A percentile compares a stretch with the other conserved stretches of the same genome.
Evolutionary conservation across 192 early-diverging fungal species (phyloP).

Genomic region (Rhizophagus clarus): DNA sequence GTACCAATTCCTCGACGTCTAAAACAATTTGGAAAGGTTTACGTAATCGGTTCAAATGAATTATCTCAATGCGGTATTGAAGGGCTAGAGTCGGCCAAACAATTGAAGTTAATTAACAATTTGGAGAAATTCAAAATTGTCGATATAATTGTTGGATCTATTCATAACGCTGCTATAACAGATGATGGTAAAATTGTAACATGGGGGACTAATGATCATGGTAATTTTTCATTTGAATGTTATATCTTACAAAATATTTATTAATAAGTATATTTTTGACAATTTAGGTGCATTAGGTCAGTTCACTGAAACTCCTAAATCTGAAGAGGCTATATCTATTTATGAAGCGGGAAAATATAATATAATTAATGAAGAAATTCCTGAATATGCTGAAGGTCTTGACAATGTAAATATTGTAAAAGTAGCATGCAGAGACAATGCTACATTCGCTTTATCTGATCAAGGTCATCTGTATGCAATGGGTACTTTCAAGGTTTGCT

Average conservation of each 20-base stretch:
- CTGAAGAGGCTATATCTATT: too few species aligned
- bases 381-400: slow-evolving; percentile 68
- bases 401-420: slow-evolving; percentile 73
- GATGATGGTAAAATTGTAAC: slow-evolving; percentile 3
- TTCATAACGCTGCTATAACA: slow-evolving; percentile 13
- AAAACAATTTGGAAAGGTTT: too few species aligned
- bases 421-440: slow-evolving; percentile 82
- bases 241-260: too few species aligned
- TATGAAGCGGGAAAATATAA: neutral
- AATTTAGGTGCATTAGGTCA: slow-evolving; percentile 57
- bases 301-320: neutral
- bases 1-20: too few species aligned
- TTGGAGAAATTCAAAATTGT: neutral
- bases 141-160: neutral
- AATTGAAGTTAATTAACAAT: neutral
- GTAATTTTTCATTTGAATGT: neutral
- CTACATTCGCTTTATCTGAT: slow-evolving; percentile 73
- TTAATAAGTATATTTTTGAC: too few species aligned
- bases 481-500: slow-evolving; percentile 77
- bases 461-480: slow-evolving; percentile 82
- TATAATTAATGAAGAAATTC: slow-evolving; percentile 63
- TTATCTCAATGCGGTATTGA: too few species aligned
- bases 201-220: neutral
- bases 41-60: too few species aligned
- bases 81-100: too few species aligned